Percentiles rank a stretch among this genome's conserved stretches.
phyloP scores from a whole-genome alignment of 176 grass and related monocot species.

The Musa troglodytarum region DNA sequence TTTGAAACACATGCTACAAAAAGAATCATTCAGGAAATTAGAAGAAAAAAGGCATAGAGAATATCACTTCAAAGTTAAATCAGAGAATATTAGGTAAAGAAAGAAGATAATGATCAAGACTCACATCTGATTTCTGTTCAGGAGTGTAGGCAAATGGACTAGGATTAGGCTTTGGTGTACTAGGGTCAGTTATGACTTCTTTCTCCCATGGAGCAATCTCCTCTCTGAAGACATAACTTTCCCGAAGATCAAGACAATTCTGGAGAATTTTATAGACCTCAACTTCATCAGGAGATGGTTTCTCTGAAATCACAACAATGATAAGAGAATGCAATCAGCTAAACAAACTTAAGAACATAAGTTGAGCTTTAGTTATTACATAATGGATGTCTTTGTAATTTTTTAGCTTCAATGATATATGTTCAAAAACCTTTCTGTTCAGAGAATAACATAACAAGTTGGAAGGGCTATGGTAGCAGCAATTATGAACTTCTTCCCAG shows the following conservation, averaged over 20 bases:
- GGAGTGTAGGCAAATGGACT: conserved; percentile 62
- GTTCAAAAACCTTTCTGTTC: too few species aligned
- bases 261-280: conserved; percentile 84
- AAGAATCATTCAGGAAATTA: neutral
- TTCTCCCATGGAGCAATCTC: conserved; percentile 92
- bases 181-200: conserved; percentile 90
- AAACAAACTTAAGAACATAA: too few species aligned
- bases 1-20: conserved; percentile 68
- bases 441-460: too few species aligned
- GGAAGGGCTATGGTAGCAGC: too few species aligned
- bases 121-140: conserved; percentile 71
- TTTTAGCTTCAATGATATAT: too few species aligned
- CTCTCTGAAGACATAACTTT: conserved; percentile 83
- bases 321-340: too few species aligned
- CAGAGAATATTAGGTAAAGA: too few species aligned
- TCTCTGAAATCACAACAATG: conserved; percentile 35
- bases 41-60: conserved; percentile 6
- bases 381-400: too few species aligned
- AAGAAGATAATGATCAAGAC: neutral
- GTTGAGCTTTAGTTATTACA: too few species aligned
- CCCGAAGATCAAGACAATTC: conserved; percentile 84
- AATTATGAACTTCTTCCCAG: too few species aligned
- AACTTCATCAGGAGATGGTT: conserved; percentile 65
- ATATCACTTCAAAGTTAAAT: too few species aligned
- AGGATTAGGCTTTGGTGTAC: conserved; percentile 82